Percentiles rank a stretch among this genome's conserved stretches.
These are phyloP conservation scores for Linnemannia zychae DNA, from an alignment of 192 early-diverging fungal species.

Conservation along the genomic window DNA sequence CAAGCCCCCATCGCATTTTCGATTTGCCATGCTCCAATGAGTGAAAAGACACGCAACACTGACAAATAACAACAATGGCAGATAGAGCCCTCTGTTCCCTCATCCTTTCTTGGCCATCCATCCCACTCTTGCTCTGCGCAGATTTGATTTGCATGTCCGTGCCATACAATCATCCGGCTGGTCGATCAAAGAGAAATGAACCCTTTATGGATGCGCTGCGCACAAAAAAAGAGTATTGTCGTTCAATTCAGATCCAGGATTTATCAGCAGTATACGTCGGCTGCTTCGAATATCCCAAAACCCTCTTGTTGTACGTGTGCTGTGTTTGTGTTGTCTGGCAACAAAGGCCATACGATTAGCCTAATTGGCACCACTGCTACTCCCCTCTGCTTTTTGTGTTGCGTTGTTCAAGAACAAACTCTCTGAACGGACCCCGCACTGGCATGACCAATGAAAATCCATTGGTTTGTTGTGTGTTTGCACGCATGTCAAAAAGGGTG, in stretches of 20 bases:
- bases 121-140: no score
- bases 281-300: background rate
- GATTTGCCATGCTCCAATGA: background rate
- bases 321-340: background rate
- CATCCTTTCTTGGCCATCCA: background rate
- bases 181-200: no score
- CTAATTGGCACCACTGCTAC: background rate
- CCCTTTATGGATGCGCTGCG: no score
- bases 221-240: no score
- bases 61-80: background rate
- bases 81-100: background rate
- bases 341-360: background rate
- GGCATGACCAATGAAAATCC: conserved; percentile 1
- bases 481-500: background rate
- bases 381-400: background rate
- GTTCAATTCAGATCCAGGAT: background rate
- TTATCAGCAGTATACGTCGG: background rate
- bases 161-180: no score
- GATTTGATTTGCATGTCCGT: no score
- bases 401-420: background rate
- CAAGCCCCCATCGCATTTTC: background rate
- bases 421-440: background rate
- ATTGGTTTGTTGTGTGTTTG: background rate
- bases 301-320: background rate
- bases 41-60: background rate